Base-by-base conservation (phyloP, 2,329 filamentous ascomycete genomes). In the Thielaviopsis cerberus region DNA sequence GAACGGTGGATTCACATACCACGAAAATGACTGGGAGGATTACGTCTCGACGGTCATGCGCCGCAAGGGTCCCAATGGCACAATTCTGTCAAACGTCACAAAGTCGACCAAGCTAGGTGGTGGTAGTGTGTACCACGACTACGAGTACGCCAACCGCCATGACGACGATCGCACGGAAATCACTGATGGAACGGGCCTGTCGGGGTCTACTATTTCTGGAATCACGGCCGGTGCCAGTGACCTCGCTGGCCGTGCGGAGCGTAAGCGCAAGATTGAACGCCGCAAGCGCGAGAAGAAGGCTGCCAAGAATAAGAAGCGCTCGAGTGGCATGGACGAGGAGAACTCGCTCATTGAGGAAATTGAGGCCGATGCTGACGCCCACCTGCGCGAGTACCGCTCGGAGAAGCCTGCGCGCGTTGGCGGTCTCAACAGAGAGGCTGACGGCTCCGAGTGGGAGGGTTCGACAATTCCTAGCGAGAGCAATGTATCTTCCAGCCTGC, bases 1-100 rank as follows among this genome's bases (percentile, higher is more conserved):
- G 72, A 95, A 97, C 65, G 92, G 92, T 62, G 92, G 92, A 15
- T 96, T 97, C 73, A 74, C 86, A 62, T 97, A 89, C 76, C 78
- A 79, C 53, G 74, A 94, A 62, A 76, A 81, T 37, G 92, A 98
- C 71, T 98, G 92, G 91, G 91, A 97, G 5, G 92, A 98, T 67
- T 98, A 98, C 80, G 97, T 97, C 69, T 85, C 86, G 1, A 96
- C 91, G 0, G 92, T 98, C 1, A 72, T 98, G 52, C 80, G 92
- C 50, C 85, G 90, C 57, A 89, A 85, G 66, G 90, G 89, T 0
- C 88, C 90, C 4, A 90, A 96, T 70, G 91, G 91, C 48, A 90
- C 85, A 51, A 82, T 91, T 1, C 75, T 96, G 4, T 86, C 82
- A 58, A 87, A 88, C 57, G 90, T 86, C 0, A 95, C 89, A 1